These are phyloP conservation scores for Odontarrhena argentea DNA, from an alignment of 345 rosid species.

Conservation along the genomic window DNA sequence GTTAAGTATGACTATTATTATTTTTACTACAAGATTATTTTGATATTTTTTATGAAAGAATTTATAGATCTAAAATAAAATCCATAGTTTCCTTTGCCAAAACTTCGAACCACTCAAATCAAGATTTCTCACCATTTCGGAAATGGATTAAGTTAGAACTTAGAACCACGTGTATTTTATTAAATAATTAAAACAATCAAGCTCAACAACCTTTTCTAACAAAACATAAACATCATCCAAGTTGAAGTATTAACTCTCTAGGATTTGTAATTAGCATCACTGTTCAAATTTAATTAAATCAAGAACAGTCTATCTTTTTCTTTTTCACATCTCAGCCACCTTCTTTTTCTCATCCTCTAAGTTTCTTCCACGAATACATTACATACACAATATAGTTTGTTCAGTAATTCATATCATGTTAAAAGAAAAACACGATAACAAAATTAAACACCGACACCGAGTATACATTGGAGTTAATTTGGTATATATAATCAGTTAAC, in stretches of 20 bases:
- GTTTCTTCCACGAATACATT: conserved; percentile 9
- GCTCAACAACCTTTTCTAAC: neutral
- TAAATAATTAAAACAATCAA: neutral
- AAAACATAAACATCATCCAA: neutral
- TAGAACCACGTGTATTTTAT: neutral
- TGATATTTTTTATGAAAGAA: too few relatives aligned
- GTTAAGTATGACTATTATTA: too few relatives aligned
- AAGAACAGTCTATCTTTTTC: neutral
- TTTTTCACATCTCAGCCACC: neutral
- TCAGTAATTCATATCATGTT: neutral
- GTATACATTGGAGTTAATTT: neutral
- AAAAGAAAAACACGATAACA: too few relatives aligned
- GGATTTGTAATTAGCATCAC: neutral
- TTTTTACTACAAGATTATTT: too few relatives aligned
- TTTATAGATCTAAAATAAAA: too few relatives aligned
- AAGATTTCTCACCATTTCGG: too few relatives aligned
- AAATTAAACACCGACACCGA: conserved; percentile 28
- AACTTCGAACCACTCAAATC: too few relatives aligned
- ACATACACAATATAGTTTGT: neutral
- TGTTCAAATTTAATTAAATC: neutral
- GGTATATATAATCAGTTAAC: too few relatives aligned
- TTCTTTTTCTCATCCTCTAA: conserved; percentile 2
- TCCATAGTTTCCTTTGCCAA: too few relatives aligned
- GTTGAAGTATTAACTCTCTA: neutral
- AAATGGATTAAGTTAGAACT: too few relatives aligned